phyloP scores from a whole-genome alignment of 805 yeast genomes.

The Metschnikowia lachancei region DNA sequence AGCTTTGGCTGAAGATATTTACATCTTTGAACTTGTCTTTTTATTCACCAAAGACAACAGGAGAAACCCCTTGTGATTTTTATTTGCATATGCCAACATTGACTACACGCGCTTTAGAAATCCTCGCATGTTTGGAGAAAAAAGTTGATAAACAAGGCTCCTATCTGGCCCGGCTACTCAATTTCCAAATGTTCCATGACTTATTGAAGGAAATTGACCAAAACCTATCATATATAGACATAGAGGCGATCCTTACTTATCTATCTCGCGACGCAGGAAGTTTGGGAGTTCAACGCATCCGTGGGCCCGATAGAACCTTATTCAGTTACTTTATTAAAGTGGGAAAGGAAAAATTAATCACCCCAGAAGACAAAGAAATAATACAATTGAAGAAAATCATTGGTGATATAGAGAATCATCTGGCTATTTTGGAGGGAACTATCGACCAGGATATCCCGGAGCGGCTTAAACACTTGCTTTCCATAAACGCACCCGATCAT shows the following conservation, averaged over 20 bases:
- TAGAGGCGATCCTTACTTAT: conserved; percentile 27
- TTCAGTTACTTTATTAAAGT: conserved; percentile 23
- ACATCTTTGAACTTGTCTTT: conserved; percentile 2
- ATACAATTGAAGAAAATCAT: conserved; percentile 27
- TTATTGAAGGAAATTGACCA: conserved; percentile 8
- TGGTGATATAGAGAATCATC: conserved; percentile 21
- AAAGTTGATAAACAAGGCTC: conserved; percentile 14
- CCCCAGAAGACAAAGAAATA: conserved; percentile 33
- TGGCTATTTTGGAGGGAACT: conserved; percentile 20
- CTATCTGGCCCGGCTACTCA: conserved; percentile 19
- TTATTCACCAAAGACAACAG: conserved; percentile 1
- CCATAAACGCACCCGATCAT: conserved; percentile 16
- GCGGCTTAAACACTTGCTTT: conserved; percentile 17
- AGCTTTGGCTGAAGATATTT: conserved; percentile 6
- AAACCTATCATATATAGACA: conserved; percentile 24
- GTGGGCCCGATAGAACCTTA: conserved; percentile 3
- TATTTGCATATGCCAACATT: conserved; percentile 26
- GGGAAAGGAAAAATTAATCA: conserved; percentile 14
- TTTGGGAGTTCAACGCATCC: conserved; percentile 1
- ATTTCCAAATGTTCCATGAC: conserved; percentile 14
- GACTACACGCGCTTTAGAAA: conserved; percentile 7
- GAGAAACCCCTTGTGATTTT: conserved; percentile 17
- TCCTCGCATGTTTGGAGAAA: not conserved
- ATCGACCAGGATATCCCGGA: conserved; percentile 19
- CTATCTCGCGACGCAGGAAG: conserved; percentile 26